Conservation (phyloP, 2,329 filamentous ascomycete species). For the Thelonectria discophora region DNA sequence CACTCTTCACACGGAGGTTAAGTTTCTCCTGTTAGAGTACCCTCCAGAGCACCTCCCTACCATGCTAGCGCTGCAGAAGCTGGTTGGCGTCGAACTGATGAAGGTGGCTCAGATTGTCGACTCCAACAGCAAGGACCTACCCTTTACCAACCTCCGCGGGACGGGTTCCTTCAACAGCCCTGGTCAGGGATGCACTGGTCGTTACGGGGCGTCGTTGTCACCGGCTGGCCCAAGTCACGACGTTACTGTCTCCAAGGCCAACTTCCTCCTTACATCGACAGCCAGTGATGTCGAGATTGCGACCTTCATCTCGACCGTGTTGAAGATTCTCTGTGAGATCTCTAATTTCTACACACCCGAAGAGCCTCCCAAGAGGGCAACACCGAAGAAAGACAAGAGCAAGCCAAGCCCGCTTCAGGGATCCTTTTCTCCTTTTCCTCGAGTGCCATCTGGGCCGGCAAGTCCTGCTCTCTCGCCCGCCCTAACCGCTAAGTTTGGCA, state of each 20-base stretch:
- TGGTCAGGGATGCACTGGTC: conserved; percentile 35
- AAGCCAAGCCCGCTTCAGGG: conserved; percentile 43
- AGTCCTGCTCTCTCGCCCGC: conserved; percentile 36
- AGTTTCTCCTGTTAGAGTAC: conserved; percentile 68
- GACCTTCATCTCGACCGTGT: conserved; percentile 62
- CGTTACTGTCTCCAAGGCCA: conserved; percentile 58
- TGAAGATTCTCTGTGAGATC: conserved; percentile 50
- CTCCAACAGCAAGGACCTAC: conserved; percentile 49
- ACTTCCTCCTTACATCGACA: conserved; percentile 65
- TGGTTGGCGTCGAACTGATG: conserved; percentile 65
- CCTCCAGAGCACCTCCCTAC: conserved; percentile 64
- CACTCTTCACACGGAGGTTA: conserved; percentile 59
- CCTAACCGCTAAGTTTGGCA: conserved; percentile 21
- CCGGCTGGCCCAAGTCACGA: conserved; percentile 42
- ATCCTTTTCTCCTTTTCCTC: conserved; percentile 46
- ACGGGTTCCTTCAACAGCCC: conserved; percentile 42
- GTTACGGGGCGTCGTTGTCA: conserved; percentile 31
- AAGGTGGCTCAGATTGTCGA: conserved; percentile 67
- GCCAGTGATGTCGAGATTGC: conserved; percentile 64
- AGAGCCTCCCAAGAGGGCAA: conserved; percentile 33
- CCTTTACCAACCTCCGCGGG: conserved; percentile 53
- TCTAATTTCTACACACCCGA: conserved; percentile 57
- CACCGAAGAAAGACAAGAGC: conserved; percentile 31
- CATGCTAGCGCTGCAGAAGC: conserved; percentile 64
- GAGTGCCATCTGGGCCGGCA: conserved; percentile 31